These are phyloP conservation scores for Patellaria atrata DNA, from an alignment of 495 filamentous ascomycete genomes.

Conservation along the genomic window DNA sequence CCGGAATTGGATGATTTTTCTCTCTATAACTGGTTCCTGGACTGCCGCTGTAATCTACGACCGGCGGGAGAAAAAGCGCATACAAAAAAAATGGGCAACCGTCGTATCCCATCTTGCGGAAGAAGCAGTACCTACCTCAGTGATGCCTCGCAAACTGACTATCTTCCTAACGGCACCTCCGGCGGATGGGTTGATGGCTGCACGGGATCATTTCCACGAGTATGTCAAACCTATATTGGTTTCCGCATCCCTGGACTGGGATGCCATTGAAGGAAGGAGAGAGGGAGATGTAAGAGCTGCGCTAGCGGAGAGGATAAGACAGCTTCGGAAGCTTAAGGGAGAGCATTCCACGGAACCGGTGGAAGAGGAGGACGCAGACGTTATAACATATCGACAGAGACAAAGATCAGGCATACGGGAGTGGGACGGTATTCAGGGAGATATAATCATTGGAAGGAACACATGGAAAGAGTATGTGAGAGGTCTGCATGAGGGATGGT, in stretches of 20 bases:
- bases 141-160: constrained; percentile 71
- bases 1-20: constrained; percentile 94
- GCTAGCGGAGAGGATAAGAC: constrained; percentile 68
- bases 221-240: constrained; percentile 91
- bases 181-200: constrained; percentile 61
- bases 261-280: constrained; percentile 77
- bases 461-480: constrained; percentile 97
- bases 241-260: constrained; percentile 82
- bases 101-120: constrained; percentile 75
- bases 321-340: constrained; percentile 40
- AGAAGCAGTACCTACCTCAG: constrained; percentile 53
- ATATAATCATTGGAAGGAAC: constrained; percentile 79
- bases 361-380: constrained; percentile 35
- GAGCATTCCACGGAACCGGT: constrained; percentile 36
- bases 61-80: constrained; percentile 68
- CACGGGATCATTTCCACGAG: constrained; percentile 87
- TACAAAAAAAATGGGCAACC: constrained; percentile 72
- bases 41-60: constrained; percentile 74
- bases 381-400: constrained; percentile 19
- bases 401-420: constrained; percentile 44
- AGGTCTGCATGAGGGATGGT: constrained; percentile 90
- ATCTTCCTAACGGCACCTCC: constrained; percentile 78
- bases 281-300: constrained; percentile 78
- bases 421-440: constrained; percentile 59
- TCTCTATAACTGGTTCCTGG: constrained; percentile 62